Base-by-base conservation (phyloP, 768 basidiomycete species). In the Leucogyrophana mollusca region DNA sequence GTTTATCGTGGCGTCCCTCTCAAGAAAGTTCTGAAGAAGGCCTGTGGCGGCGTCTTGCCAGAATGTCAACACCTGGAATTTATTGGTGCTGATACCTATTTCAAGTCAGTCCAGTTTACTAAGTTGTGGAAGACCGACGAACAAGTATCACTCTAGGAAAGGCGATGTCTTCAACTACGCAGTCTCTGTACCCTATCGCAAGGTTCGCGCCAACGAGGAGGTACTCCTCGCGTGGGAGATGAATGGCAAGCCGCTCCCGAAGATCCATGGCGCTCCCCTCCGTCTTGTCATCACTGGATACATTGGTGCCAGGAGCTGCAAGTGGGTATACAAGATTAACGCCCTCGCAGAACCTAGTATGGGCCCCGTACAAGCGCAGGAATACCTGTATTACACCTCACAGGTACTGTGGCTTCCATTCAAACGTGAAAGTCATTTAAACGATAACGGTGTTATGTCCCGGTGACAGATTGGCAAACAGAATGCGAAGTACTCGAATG, bases 21-120 rank as follows among this genome's bases (percentile, higher is more conserved):
- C 20, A 78, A 79, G 65, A 77, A 77, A 46, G 72, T 79, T 2
- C 66, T 79, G 36, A 79, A 79, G 56, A 55, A 65, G 25, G 78
- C 77, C 1, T 79, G 76, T 50, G 77, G 77, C 3, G 79, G 77
- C 14, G 60, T 78, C 33, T 56, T 64, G 16, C 72, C 74, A 10
- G 73, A 76, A 32, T 74, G 71, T 41, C 51, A 73, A 53, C 77
- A 79, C 54, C 63, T 79, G 52, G 78, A 80, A 56, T 76, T 79
- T 57, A 72, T 79, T 48, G 78, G 78, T 18, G 78, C 77, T 5
- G 78, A 80, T 49, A 79, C 78, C 1, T 79, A 79, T 56, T 78
- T 78, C 67, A 76, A 77, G 77, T 74, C 32, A 32, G 46, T 34
- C 27, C 33, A 13, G 3, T 25, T 44, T 2, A 20, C 27, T 13